These are phyloP conservation scores for Candida sanyiensis DNA, from an alignment of 805 yeast genomes.

Conservation along the genomic window DNA sequence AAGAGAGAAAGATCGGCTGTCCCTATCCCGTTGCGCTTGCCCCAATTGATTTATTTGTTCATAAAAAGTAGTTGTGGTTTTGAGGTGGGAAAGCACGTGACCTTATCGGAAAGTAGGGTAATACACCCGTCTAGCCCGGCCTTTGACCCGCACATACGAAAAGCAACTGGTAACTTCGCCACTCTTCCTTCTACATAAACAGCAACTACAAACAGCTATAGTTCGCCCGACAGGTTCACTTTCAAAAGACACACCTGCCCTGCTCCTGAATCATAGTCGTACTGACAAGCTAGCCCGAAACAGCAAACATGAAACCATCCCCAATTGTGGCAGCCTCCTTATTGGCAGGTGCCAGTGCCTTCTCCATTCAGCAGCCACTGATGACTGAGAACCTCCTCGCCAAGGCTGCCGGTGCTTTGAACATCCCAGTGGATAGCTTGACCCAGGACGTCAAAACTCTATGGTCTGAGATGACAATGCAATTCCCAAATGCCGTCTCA, in stretches of 20 bases:
- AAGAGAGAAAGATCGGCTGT: too few species aligned
- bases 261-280: too few species aligned
- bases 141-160: conserved; percentile 1
- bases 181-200: neutral
- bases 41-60: too few species aligned
- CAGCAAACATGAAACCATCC: conserved; percentile 17
- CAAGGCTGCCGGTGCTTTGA: conserved; percentile 46
- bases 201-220: too few species aligned
- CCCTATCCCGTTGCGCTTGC: too few species aligned
- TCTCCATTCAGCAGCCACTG: conserved; percentile 30
- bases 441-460: conserved; percentile 43
- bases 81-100: too few species aligned
- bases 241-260: too few species aligned
- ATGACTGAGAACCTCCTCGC: conserved; percentile 32
- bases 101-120: neutral
- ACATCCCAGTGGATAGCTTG: conserved; percentile 44
- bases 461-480: conserved; percentile 60
- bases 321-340: conserved; percentile 14
- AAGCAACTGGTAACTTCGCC: neutral
- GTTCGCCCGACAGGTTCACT: too few species aligned
- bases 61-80: too few species aligned
- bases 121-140: neutral
- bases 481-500: conserved; percentile 51
- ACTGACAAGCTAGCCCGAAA: too few species aligned
- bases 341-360: conserved; percentile 21